Conservation (phyloP, 495 filamentous ascomycete species). For the Annulohypoxylon nitens region DNA sequence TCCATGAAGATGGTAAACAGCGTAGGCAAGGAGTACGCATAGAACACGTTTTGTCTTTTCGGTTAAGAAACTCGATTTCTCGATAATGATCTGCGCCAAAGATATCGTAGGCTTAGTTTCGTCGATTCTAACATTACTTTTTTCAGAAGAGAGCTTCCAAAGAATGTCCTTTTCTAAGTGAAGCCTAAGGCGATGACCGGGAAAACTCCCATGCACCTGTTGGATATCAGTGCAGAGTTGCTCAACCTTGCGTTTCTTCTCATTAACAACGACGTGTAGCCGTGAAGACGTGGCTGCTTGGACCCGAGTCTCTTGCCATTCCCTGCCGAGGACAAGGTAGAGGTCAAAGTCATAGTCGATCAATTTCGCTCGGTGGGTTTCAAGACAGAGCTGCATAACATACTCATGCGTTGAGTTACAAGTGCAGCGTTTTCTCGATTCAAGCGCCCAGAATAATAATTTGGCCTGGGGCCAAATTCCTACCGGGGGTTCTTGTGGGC, state of each 20-base stretch:
- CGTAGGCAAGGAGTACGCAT: background rate
- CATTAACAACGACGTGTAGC: too few relatives aligned
- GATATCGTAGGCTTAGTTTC: conserved; percentile 4
- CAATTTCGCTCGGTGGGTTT: conserved; percentile 10
- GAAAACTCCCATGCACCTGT: too few relatives aligned
- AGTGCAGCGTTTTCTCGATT: conserved; percentile 10
- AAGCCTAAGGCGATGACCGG: background rate
- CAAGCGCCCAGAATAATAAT: background rate
- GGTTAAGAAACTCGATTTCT: background rate
- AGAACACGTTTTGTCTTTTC: conserved; percentile 14
- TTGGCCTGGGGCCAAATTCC: too few relatives aligned
- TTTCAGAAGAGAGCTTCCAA: conserved; percentile 1
- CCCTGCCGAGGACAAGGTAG: background rate
- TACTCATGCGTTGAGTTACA: background rate
- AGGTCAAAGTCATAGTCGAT: background rate
- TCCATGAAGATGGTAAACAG: conserved; percentile 8
- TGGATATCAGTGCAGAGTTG: too few relatives aligned
- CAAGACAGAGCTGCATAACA: conserved; percentile 11
- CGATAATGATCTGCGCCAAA: background rate
- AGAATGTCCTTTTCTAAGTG: conserved; percentile 6
- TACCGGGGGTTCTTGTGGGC: too few relatives aligned
- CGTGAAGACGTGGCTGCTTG: too few relatives aligned
- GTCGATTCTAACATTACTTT: conserved; percentile 12
- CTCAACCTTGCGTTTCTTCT: too few relatives aligned
- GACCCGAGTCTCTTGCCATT: conserved; percentile 7